Percentiles rank a stretch among this genome's conserved stretches.
phyloP scores from a whole-genome alignment of 129 eudicot genomes.

The Heracleum sosnowskyi region DNA sequence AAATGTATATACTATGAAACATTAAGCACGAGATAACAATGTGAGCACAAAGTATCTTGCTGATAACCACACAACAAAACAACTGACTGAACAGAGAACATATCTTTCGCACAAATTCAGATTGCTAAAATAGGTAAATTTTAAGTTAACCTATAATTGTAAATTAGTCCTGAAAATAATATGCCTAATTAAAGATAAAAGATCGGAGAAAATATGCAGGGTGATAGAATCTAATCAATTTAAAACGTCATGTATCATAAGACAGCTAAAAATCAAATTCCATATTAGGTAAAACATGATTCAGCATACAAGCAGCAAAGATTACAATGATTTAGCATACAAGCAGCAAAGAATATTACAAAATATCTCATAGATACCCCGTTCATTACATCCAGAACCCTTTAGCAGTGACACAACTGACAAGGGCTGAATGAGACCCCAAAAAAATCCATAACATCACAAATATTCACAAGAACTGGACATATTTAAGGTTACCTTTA shows the following conservation, averaged over 20 bases:
- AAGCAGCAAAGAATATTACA: background rate
- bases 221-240: background rate
- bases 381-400: background rate
- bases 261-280: background rate
- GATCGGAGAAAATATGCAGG: background rate
- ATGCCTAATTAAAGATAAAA: background rate
- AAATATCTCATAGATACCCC: background rate
- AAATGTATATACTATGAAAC: background rate
- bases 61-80: background rate
- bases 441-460: background rate
- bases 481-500: slow-evolving; percentile 43
- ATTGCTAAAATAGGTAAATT: background rate
- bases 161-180: background rate
- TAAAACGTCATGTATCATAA: background rate
- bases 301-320: background rate
- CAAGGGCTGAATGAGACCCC: background rate
- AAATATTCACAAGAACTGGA: background rate
- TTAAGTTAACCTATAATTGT: background rate
- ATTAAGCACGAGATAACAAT: background rate
- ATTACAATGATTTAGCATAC: background rate
- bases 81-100: background rate
- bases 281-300: background rate
- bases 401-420: background rate
- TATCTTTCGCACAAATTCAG: background rate
- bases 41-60: background rate